These are phyloP conservation scores for Septoria petroselini DNA, from an alignment of 2,329 filamentous ascomycete genomes.

Conservation along the genomic window DNA sequence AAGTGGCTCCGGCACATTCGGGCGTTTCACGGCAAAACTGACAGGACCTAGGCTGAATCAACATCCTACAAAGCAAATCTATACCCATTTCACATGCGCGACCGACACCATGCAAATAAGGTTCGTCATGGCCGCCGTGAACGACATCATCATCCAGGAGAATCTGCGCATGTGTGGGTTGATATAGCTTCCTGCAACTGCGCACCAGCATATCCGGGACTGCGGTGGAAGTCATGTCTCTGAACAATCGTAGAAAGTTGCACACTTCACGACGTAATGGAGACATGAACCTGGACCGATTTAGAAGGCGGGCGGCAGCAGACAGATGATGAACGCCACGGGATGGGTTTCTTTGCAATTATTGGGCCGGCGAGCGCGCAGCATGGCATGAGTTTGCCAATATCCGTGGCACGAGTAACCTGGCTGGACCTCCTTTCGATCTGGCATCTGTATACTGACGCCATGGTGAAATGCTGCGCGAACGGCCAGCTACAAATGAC, in stretches of 20 bases:
- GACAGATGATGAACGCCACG: too few species aligned
- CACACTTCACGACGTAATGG: too few species aligned
- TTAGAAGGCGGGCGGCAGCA: too few species aligned
- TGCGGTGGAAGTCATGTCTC: background rate
- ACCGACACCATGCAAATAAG: conserved; percentile 98
- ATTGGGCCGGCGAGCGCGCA: conserved; percentile 1
- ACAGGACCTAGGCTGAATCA: conserved; percentile 67
- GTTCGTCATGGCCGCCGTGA: conserved; percentile 99
- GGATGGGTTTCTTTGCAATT: background rate
- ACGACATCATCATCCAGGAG: conserved; percentile 99
- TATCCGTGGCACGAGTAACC: too few species aligned
- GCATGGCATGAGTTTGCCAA: too few species aligned
- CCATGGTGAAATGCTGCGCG: too few species aligned
- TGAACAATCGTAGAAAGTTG: too few species aligned
- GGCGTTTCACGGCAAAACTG: conserved; percentile 11
- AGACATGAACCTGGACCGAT: too few species aligned
- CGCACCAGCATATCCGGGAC: background rate
- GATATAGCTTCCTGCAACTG: conserved; percentile 59
- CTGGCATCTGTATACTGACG: too few species aligned
- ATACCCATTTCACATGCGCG: conserved; percentile 98
- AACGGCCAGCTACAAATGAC: too few species aligned
- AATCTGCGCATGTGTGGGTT: conserved; percentile 95
- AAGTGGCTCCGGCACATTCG: conserved; percentile 21
- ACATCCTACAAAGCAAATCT: conserved; percentile 99
- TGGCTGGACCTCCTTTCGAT: too few species aligned